Evolutionary conservation across 1,139 yeast genomes (phyloP).

Genomic region (Geotrichum macrosporum): DNA sequence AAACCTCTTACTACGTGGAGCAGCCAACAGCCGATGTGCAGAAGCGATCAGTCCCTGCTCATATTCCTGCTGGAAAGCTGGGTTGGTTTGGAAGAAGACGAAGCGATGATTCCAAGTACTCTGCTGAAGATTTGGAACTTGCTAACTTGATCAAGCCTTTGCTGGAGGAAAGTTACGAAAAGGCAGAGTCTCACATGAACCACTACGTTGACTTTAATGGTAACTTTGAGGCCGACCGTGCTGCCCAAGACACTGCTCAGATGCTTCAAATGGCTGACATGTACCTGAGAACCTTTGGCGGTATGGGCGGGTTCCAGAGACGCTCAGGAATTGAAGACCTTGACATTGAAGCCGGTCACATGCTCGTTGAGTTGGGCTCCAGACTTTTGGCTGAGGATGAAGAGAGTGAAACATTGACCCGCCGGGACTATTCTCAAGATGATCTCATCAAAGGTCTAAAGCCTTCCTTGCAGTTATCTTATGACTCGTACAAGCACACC

Average conservation of each 20-base stretch:
- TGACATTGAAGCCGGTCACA: slow-evolving; percentile 4
- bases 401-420: slow-evolving; percentile 1
- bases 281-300: neutral
- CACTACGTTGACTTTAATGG: slow-evolving; percentile 10
- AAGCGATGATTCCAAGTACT: slow-evolving; percentile 1
- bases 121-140: slow-evolving; percentile 6
- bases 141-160: slow-evolving; percentile 11
- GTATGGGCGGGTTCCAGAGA: neutral
- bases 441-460: slow-evolving; percentile 14
- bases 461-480: slow-evolving; percentile 2
- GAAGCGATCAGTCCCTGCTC: neutral
- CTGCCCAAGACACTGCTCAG: slow-evolving; percentile 9
- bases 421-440: slow-evolving; percentile 9
- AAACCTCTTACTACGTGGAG: no score
- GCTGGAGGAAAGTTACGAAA: slow-evolving; percentile 1
- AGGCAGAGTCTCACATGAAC: neutral
- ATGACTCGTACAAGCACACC: neutral
- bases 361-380: slow-evolving; percentile 2
- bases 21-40: no score
- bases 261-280: slow-evolving; percentile 4
- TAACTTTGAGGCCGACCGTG: slow-evolving; percentile 11
- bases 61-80: neutral
- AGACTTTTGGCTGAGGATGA: slow-evolving; percentile 6
- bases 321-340: neutral
- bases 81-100: neutral